Evolutionary conservation across 208 protist genomes (phyloP), one percentile per base, ranked within the genome.

Genomic region (Crithidia expoeki): DNA sequence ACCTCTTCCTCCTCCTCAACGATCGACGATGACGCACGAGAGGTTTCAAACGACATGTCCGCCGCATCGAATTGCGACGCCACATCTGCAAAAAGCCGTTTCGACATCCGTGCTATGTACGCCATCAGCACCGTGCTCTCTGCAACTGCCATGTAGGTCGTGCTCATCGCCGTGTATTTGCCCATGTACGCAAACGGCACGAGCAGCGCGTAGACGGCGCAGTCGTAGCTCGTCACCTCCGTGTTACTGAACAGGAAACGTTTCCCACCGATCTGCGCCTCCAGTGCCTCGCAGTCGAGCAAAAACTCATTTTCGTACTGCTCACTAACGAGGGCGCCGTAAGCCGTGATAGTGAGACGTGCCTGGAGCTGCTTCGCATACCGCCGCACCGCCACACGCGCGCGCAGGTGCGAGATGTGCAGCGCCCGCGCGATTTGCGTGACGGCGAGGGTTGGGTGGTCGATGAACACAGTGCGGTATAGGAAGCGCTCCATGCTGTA

Each of bases 171-270:
- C 12, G 61, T 71, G 32, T 72, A 72, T 21, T 80, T 58, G 49
- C 80, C 74, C 78, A 89, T 74, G 50, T 73, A 77, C 27, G 87
- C 63, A 46, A 94, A 78, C 19, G 80, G 80, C 21, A 88, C 75
- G 44, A 94, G 71, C 58, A 78, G 69, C 10, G 85, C 77, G 68
- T 90, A 94, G 33, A 94, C 61, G 33, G 81, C 82, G 70, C 85
- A 91, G 74, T 94, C 88, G 72, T 81, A 84, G 30, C 79, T 81
- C n/a, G 81, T 81, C 17, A 87, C 75, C 1, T 42, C 16, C 1
- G 38, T 52, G 53, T 80, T 56, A 55, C 70, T 74, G 34, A 84
- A 84, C 19, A 94, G 80, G 34, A 83, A 81, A 6, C 32, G 58
- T 25, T 87, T 76, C 4, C 60, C 23, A 21, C 61, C 61, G 27